Evolutionary conservation across 345 rosid species (phyloP).

Genomic region (Populus simonii): DNA sequence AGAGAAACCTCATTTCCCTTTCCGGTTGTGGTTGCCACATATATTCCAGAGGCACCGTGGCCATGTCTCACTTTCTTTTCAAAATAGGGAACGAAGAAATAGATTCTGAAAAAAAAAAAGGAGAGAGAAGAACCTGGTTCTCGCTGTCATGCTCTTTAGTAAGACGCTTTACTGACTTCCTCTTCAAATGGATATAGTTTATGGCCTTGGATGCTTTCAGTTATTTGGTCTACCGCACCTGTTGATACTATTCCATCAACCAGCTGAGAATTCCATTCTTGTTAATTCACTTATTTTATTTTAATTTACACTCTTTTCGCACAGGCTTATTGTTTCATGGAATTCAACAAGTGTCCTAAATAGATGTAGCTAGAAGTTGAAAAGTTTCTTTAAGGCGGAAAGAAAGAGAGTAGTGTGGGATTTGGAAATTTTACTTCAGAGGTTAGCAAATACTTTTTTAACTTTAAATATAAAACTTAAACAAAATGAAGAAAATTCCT

Average conservation of each 20-base stretch:
- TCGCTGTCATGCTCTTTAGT: background rate
- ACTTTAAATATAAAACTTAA: background rate
- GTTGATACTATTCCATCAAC: background rate
- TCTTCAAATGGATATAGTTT: background rate
- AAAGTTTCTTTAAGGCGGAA: background rate
- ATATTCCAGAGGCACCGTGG: conserved; percentile 21
- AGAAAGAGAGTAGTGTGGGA: background rate
- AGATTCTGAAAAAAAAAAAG: background rate
- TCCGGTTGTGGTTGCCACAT: conserved; percentile 14
- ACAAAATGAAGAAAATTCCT: background rate
- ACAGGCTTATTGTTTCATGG: background rate
- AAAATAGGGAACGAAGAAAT: background rate
- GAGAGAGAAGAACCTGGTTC: background rate
- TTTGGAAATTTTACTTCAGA: no score
- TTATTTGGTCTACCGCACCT: background rate
- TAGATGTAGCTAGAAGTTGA: background rate
- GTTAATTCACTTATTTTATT: background rate
- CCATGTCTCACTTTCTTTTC: background rate
- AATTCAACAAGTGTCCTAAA: background rate
- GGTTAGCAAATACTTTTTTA: background rate
- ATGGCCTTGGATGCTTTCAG: background rate
- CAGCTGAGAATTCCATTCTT: background rate
- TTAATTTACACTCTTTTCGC: background rate
- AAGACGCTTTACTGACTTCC: background rate
- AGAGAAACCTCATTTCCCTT: background rate